Evolutionary conservation across 768 basidiomycete genomes (phyloP), one percentile per base, ranked within the genome.

Genomic region (Clitopilus hobsonii): DNA sequence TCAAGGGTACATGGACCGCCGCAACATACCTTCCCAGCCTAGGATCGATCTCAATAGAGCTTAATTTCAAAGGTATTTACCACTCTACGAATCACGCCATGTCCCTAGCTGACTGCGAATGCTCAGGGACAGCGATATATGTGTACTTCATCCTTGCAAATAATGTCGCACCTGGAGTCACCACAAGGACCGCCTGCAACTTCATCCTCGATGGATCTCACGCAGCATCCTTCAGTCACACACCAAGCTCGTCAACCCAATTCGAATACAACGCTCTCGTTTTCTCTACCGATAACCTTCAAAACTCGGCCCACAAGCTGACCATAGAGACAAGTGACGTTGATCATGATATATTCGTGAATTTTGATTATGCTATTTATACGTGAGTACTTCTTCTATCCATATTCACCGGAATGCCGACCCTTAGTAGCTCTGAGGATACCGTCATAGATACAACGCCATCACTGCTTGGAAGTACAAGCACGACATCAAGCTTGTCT

Each of bases 291-390:
- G 59, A 54, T 6, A 65, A 63, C 27, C 61, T 76, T 14, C 27
- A 57, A 14, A 70, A 73, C 53, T 49, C 45, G 0, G 53, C 64
- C 5, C 74, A 74, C 51, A 61, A 60, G 3, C 55, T 74, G 7
- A 41, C 62, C 0, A 70, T 76, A 53, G 64, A 65, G 0, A 71
- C 70, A 1, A 63, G 67, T 11, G 73, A 69, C 10, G 52, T 65
- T 1, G 54, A 67, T 38, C 57, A 59, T 16, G 56, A 65, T 27
- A 60, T 71, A 18, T 76, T 64, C 49, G 61, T 72, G 26, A 70
- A 66, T 51, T 76, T 76, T 58, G 74, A 76, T 58, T 76, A 74
- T 59, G 74, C 72, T 10, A 67, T 69, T 18, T 76, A 76, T 58
- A 74, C 72, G 74, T 74, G 57, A 52, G 72, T 60, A 23, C 8